Evolutionary conservation across 805 yeast species (phyloP).

Genomic region (Jamesozyma rosinii): DNA sequence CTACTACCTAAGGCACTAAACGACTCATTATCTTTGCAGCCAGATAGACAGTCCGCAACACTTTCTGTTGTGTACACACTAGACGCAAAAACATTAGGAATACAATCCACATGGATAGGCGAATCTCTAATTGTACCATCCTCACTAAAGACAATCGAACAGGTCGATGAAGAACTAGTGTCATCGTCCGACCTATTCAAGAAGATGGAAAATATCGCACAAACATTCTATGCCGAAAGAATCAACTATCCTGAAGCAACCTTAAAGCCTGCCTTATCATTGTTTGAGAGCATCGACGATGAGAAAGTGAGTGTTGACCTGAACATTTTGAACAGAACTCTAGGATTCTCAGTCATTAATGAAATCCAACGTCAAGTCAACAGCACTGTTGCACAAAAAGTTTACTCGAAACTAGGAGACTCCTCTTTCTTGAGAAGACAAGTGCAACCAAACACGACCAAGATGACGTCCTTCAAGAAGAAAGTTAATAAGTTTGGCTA

Average conservation of each 20-base stretch:
- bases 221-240: constrained; percentile 21
- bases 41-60: constrained; percentile 52
- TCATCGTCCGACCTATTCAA: constrained; percentile 9
- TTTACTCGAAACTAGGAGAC: constrained; percentile 70
- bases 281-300: constrained; percentile 77
- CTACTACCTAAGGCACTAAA: constrained; percentile 61
- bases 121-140: constrained; percentile 64
- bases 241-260: constrained; percentile 11
- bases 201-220: constrained; percentile 18
- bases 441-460: constrained; percentile 69
- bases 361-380: constrained; percentile 79
- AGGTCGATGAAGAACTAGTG: constrained; percentile 15
- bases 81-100: constrained; percentile 60
- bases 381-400: constrained; percentile 71
- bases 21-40: constrained; percentile 51
- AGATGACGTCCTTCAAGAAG: constrained; percentile 68
- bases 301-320: constrained; percentile 64
- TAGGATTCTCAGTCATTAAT: constrained; percentile 49
- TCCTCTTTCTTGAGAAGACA: constrained; percentile 80
- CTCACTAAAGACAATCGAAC: constrained; percentile 11
- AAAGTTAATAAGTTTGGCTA: constrained; percentile 60
- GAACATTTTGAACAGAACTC: constrained; percentile 58
- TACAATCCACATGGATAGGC: constrained; percentile 68
- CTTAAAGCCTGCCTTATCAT: constrained; percentile 39
- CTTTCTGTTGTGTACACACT: constrained; percentile 73